Conservation (phyloP, 495 filamentous ascomycete genomes). For the Evansstolkia leycettana region DNA sequence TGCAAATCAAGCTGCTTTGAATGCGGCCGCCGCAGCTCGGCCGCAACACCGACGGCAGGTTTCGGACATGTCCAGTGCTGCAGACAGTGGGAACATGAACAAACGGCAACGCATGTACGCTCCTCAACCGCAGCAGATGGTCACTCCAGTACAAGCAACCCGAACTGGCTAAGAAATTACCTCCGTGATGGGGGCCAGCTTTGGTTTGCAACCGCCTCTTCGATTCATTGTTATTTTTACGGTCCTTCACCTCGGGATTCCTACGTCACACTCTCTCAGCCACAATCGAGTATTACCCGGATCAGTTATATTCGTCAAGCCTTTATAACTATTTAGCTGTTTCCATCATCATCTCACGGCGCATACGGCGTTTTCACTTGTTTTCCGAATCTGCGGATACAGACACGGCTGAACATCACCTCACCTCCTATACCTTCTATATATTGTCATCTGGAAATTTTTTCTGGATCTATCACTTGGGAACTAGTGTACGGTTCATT, state of each 20-base stretch:
- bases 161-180: constrained; percentile 17
- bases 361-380: not conserved
- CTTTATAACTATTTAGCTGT: not conserved
- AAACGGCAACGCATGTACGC: constrained; percentile 57
- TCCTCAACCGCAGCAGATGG: constrained; percentile 34
- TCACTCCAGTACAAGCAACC: constrained; percentile 24
- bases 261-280: no score
- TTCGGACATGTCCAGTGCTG: constrained; percentile 49
- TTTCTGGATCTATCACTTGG: not conserved
- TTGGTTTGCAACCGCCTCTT: not conserved
- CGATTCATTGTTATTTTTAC: no score
- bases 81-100: constrained; percentile 39
- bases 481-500: not conserved
- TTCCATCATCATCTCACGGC: not conserved
- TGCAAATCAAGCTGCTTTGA: constrained; percentile 35
- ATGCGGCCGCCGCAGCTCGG: constrained; percentile 25
- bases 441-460: not conserved
- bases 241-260: no score
- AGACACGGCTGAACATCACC: not conserved
- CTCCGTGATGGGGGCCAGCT: not conserved
- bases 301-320: not conserved
- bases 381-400: not conserved
- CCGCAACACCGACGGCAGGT: constrained; percentile 49
- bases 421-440: not conserved
- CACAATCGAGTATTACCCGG: no score